Percentiles rank a stretch among this genome's conserved stretches.
Conservation (phyloP, 148 eudicot genomes). For the Diospyros kaki region DNA sequence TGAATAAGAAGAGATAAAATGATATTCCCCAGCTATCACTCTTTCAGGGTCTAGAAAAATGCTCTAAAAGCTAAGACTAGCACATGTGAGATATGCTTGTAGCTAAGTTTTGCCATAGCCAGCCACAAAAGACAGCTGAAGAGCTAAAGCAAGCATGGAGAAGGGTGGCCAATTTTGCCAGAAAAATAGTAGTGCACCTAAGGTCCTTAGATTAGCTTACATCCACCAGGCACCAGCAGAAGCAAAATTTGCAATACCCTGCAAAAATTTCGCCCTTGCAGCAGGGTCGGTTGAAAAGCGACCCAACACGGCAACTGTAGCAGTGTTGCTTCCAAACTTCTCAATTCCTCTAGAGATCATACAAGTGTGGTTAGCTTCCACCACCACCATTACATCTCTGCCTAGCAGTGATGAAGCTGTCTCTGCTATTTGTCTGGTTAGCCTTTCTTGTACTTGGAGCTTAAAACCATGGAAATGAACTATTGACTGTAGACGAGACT, state of each 20-base stretch:
- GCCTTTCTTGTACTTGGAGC: conserved; percentile 95
- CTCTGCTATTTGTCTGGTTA: conserved; percentile 87
- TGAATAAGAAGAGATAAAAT: too few species aligned
- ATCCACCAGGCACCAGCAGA: conserved; percentile 18
- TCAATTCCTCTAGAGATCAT: conserved; percentile 93
- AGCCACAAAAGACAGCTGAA: not conserved
- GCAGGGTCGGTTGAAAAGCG: conserved; percentile 69
- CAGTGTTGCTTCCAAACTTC: conserved; percentile 86
- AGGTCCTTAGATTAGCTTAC: not conserved
- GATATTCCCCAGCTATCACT: too few species aligned
- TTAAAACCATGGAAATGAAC: conserved; percentile 86
- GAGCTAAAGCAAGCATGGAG: not conserved
- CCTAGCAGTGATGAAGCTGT: conserved; percentile 66
- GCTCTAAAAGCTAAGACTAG: conserved; percentile 14
- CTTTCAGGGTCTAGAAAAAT: too few species aligned
- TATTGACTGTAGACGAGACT: conserved; percentile 56
- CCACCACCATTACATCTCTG: conserved; percentile 81
- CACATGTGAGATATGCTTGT: not conserved
- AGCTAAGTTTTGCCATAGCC: not conserved
- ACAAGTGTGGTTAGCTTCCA: conserved; percentile 87
- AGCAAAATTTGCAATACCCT: conserved; percentile 41
- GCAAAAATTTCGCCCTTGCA: conserved; percentile 64
- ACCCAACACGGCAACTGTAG: conserved; percentile 83
- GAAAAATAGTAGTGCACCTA: not conserved
- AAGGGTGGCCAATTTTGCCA: not conserved